These are phyloP conservation scores for Aurifilum marmelostoma DNA, from an alignment of 2,329 filamentous ascomycete species.

Conservation along the genomic window DNA sequence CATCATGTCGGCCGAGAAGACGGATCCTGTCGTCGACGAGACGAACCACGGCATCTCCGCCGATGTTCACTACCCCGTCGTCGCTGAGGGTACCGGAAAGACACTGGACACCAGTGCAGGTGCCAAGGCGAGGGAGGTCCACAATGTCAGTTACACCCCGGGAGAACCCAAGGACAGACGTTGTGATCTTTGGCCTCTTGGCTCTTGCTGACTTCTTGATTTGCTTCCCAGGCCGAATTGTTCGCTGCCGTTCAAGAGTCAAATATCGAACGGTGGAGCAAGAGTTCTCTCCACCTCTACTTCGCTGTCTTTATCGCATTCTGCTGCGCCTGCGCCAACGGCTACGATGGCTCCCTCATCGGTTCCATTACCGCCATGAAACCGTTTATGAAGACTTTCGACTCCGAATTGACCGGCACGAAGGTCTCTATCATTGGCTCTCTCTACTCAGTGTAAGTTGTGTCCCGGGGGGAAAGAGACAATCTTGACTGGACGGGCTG, in stretches of 20 bases:
- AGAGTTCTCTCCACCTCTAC: conserved; percentile 47
- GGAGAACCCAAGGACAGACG: background rate
- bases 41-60: conserved; percentile 25
- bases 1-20: conserved; percentile 29
- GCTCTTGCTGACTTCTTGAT: conserved; percentile 24
- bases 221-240: conserved; percentile 46
- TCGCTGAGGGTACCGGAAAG: conserved; percentile 36
- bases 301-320: conserved; percentile 50
- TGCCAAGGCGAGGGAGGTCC: conserved; percentile 45
- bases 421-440: conserved; percentile 49
- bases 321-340: conserved; percentile 52
- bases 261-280: conserved; percentile 47
- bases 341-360: conserved; percentile 53
- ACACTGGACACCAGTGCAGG: conserved; percentile 36
- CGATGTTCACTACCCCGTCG: conserved; percentile 30
- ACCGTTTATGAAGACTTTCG: conserved; percentile 45
- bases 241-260: conserved; percentile 51
- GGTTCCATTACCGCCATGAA: conserved; percentile 50
- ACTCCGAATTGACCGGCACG: conserved; percentile 42
- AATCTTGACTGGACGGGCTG: background rate
- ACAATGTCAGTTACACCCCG: conserved; percentile 42
- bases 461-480: background rate
- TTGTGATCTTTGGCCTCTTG: background rate
- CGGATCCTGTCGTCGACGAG: conserved; percentile 17
- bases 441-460: conserved; percentile 51